phyloP scores from a whole-genome alignment of 306 rosid species.

The Mimosa bimucronata region DNA sequence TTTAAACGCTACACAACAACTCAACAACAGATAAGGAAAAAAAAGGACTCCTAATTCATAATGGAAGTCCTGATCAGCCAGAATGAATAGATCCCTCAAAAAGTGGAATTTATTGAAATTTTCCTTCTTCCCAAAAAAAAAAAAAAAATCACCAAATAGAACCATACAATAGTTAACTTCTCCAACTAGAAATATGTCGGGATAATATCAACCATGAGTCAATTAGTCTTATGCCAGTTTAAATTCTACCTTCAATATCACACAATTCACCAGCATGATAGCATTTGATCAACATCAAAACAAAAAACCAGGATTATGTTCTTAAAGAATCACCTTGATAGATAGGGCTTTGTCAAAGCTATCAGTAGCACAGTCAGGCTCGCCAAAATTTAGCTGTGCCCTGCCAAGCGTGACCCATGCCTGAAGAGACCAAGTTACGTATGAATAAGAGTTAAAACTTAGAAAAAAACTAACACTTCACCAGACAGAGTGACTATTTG shows the following conservation, averaged over 20 bases:
- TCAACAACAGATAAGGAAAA: background rate
- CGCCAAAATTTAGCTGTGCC: conserved; percentile 90
- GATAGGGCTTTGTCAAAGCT: conserved; percentile 86
- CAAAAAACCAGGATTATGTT: conserved; percentile 20
- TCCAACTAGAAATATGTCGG: background rate
- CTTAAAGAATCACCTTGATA: conserved; percentile 64
- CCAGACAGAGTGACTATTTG: conserved; percentile 5
- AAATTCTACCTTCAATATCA: background rate
- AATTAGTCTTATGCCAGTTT: background rate
- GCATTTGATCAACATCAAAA: conserved; percentile 8
- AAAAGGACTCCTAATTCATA: background rate
- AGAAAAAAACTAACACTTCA: conserved; percentile 16
- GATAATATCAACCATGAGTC: conserved; percentile 6
- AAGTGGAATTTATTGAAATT: background rate
- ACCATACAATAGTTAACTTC: background rate
- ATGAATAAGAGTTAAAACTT: conserved; percentile 4
- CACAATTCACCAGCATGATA: background rate
- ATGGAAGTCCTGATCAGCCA: background rate
- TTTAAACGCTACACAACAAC: background rate
- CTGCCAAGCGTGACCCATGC: conserved; percentile 96
- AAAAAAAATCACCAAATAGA: background rate
- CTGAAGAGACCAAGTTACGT: conserved; percentile 47
- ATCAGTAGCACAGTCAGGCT: conserved; percentile 81
- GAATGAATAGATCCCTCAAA: background rate
- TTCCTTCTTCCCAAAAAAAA: background rate